Conservation (phyloP, 2,329 filamentous ascomycete species). For the Tolypocladium nubicola region DNA sequence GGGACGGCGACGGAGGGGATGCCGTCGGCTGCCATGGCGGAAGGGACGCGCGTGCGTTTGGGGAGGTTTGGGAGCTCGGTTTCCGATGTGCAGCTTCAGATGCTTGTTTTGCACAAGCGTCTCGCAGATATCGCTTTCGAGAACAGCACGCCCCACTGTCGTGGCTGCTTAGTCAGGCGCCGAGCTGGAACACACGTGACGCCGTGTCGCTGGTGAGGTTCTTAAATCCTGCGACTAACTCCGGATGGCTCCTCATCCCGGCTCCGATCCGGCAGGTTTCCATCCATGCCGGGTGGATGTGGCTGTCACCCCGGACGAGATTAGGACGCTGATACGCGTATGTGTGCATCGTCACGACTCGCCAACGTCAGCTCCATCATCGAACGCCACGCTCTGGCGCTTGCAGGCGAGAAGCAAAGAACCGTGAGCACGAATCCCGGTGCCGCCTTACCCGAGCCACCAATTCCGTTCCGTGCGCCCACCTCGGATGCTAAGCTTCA, state of each 20-base stretch:
- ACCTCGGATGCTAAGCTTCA: not conserved
- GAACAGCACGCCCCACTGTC: not conserved
- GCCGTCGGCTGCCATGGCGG: constrained; percentile 22
- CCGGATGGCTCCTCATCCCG: not conserved
- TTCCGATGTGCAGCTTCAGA: not conserved
- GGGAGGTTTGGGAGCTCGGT: not conserved
- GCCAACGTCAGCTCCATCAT: too few species aligned
- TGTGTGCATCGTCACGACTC: too few species aligned
- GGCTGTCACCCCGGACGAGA: too few species aligned
- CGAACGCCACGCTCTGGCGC: too few species aligned
- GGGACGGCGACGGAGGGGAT: constrained; percentile 58
- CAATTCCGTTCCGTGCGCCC: not conserved
- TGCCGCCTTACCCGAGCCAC: not conserved
- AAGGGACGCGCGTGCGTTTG: not conserved
- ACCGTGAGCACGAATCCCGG: not conserved
- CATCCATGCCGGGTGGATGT: not conserved
- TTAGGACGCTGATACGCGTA: too few species aligned
- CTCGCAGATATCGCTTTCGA: not conserved
- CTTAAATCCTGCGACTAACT: not conserved
- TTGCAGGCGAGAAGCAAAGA: not conserved
- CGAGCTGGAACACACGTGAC: not conserved
- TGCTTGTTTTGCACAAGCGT: not conserved
- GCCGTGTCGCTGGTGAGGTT: not conserved
- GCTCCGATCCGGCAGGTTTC: not conserved
- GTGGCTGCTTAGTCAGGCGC: not conserved